phyloP scores from a whole-genome alignment of 2,329 filamentous ascomycete genomes.

The Ramularia endophylla region DNA sequence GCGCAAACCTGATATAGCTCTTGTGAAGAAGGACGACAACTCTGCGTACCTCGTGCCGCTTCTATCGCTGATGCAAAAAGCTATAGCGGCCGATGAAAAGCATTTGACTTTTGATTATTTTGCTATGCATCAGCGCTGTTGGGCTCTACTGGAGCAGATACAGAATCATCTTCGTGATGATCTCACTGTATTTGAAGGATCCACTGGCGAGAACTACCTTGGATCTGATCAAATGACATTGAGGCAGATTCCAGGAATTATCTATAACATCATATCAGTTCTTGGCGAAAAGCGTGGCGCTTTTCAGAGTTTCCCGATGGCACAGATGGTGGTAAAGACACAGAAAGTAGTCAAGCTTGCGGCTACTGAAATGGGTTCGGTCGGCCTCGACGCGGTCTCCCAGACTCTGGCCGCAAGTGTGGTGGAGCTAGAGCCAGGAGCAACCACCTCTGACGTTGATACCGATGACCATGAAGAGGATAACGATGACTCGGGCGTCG shows the following conservation, averaged over 20 bases:
- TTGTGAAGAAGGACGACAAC: conserved; percentile 1
- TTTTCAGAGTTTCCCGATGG: neutral
- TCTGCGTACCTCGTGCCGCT: conserved; percentile 4
- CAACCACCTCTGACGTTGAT: neutral
- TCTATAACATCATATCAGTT: neutral
- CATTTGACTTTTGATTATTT: conserved; percentile 2
- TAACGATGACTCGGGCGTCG: neutral
- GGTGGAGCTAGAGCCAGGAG: too few species aligned
- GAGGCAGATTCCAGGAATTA: neutral
- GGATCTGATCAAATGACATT: neutral
- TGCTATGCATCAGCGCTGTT: conserved; percentile 4
- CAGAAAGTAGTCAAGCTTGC: neutral
- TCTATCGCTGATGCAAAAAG: neutral
- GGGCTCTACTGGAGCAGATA: conserved; percentile 1
- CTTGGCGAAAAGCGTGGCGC: neutral
- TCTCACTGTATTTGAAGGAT: neutral
- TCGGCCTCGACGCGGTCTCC: neutral
- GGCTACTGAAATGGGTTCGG: neutral
- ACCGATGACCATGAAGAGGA: neutral
- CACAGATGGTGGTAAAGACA: neutral
- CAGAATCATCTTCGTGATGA: conserved; percentile 1
- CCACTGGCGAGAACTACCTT: neutral
- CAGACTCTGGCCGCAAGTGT: neutral
- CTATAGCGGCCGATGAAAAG: conserved; percentile 1
- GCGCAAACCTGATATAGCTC: neutral